phyloP scores from a whole-genome alignment of 2,329 filamentous ascomycete genomes.

The Hymenoscyphus scutula region DNA sequence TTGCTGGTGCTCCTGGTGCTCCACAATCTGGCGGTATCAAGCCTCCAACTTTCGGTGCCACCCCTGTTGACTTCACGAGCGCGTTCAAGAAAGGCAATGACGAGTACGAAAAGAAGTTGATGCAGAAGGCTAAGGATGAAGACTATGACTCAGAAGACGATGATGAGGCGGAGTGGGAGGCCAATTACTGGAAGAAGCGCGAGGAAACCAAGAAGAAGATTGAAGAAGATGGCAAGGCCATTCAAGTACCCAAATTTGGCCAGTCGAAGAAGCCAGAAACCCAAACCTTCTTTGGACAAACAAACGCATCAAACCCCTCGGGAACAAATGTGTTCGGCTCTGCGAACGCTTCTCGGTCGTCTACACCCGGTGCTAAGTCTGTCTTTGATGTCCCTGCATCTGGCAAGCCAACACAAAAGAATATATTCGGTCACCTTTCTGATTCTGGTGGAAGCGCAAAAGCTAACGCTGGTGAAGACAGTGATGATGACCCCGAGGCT shows the following conservation, averaged over 20 bases:
- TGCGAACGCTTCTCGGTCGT: slow-evolving; percentile 27
- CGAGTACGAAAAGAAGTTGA: slow-evolving; percentile 30
- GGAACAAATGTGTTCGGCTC: slow-evolving; percentile 27
- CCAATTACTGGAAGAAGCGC: slow-evolving; percentile 25
- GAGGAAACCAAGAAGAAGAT: slow-evolving; percentile 22
- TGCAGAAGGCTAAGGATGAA: slow-evolving; percentile 32
- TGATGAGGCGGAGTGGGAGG: slow-evolving; percentile 29
- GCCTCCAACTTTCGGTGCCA: slow-evolving; percentile 28
- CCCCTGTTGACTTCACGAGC: slow-evolving; percentile 25
- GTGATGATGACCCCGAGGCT: slow-evolving; percentile 44
- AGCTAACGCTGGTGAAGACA: slow-evolving; percentile 43
- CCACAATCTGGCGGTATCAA: slow-evolving; percentile 19
- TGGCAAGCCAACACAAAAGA: slow-evolving; percentile 35
- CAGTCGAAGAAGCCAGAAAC: neutral
- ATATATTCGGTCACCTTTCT: slow-evolving; percentile 61
- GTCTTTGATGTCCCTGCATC: neutral
- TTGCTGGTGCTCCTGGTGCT: slow-evolving; percentile 5
- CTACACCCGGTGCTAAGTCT: slow-evolving; percentile 25
- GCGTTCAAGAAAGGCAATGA: slow-evolving; percentile 26
- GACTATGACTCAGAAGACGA: slow-evolving; percentile 37
- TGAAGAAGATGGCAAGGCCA: slow-evolving; percentile 22
- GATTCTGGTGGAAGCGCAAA: slow-evolving; percentile 47
- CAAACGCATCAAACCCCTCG: slow-evolving; percentile 38
- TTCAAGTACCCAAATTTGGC: slow-evolving; percentile 12
- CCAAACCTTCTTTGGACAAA: neutral